These are phyloP conservation scores for Clonostachys byssicola DNA, from an alignment of 2,329 filamentous ascomycete genomes.

Conservation along the genomic window DNA sequence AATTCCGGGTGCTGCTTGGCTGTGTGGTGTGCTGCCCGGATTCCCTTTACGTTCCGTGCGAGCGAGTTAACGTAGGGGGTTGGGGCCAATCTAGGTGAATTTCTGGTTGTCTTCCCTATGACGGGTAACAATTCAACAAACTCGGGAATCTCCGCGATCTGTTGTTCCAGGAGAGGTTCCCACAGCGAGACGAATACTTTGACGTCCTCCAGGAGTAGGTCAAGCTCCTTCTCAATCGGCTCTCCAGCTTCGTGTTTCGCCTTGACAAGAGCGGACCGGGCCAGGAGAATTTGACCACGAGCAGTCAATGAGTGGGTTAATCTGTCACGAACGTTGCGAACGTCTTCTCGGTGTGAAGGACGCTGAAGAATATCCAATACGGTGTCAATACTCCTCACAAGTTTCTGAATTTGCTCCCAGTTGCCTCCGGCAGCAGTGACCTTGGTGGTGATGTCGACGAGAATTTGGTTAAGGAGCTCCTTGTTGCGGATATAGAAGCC, in stretches of 20 bases:
- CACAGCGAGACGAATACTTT: slow-evolving; percentile 17
- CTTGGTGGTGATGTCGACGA: slow-evolving; percentile 23
- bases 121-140: slow-evolving; percentile 12
- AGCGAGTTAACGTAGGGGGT: too few species aligned
- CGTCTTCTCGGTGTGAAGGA: slow-evolving; percentile 24
- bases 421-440: slow-evolving; percentile 25
- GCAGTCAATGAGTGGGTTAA: slow-evolving; percentile 17
- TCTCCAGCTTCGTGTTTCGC: slow-evolving; percentile 14
- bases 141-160: slow-evolving; percentile 2
- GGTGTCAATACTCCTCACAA: slow-evolving; percentile 38
- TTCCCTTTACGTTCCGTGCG: neutral
- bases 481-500: slow-evolving; percentile 34
- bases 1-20: too few species aligned
- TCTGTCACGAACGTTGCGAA: slow-evolving; percentile 8
- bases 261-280: slow-evolving; percentile 16
- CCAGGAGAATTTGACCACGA: slow-evolving; percentile 22
- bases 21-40: neutral
- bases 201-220: slow-evolving; percentile 19
- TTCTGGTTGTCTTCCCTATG: neutral
- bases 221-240: slow-evolving; percentile 13
- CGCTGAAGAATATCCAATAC: slow-evolving; percentile 46
- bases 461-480: slow-evolving; percentile 26
- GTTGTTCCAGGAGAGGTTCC: slow-evolving; percentile 9
- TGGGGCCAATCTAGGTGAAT: slow-evolving; percentile 15
- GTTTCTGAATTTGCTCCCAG: slow-evolving; percentile 32